Evolutionary conservation across 2,329 filamentous ascomycete genomes (phyloP), one percentile per base, ranked within the genome.

Genomic region (Fusarium sp.): DNA sequence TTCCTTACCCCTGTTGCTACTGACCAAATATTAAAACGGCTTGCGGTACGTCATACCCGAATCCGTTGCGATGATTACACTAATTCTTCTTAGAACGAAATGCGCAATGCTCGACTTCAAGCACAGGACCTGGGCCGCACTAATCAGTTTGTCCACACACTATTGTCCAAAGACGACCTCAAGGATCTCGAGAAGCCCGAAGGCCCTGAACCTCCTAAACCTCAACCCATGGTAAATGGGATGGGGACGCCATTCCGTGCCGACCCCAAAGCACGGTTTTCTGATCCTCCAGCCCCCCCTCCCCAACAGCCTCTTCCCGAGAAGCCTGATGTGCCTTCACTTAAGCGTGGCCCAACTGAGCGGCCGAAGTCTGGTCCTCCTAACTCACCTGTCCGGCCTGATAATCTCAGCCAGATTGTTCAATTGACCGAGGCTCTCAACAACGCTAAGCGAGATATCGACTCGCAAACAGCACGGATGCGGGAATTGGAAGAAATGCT

Each of bases 251-350:
- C 87, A 1, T 89, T 89, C 76, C 92, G 94, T 73, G 83, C 90
- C 25, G 94, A 97, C 78, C 85, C 91, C 44, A 95, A 96, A 77
- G 89, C 93, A 9, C 89, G 94, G 58, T 98, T 98, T 80, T 96
- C 94, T 3, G 95, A 98, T 64, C 95, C 95, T 56, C 95, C 95
- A 8, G 95, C 95, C 27, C 95, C 95, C 12, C 95, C 95, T 31
- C 95, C 95, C 33, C 94, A 97, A 75, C 95, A 97, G 76, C 95
- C 95, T 19, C 85, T 98, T 10, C 95, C 95, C 2, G 95, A 98
- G 79, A 98, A 98, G 80, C 95, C 95, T 1, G 94, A 97, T 81
- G 89, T 87, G 0, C 89, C 91, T 1, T 89, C 93, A 2, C 82
- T 97, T 35, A 94, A 93, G 79, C 89, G 94, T 61, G 87, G 87